These are phyloP conservation scores for Metschnikowia kunwiensis DNA, from an alignment of 805 yeast species.

Conservation along the genomic window DNA sequence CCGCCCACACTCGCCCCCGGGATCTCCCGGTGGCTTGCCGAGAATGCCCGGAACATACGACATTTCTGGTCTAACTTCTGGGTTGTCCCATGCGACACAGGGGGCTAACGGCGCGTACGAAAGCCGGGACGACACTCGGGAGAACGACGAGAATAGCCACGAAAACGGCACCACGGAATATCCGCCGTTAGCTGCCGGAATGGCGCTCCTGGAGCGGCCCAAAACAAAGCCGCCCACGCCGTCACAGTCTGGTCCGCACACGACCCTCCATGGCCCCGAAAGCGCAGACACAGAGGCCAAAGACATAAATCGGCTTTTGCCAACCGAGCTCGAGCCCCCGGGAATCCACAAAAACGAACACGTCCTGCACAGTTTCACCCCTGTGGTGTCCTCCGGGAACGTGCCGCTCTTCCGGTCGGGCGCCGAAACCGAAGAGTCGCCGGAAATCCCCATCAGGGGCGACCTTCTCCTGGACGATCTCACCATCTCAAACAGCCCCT, in stretches of 20 bases:
- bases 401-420: no score
- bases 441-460: constrained; percentile 16
- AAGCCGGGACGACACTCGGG: no score
- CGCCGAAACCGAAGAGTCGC: constrained; percentile 2
- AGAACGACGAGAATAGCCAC: no score
- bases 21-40: constrained; percentile 25
- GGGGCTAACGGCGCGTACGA: no score
- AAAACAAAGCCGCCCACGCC: constrained; percentile 1
- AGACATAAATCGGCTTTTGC: no score
- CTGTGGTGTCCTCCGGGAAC: no score
- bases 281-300: no score
- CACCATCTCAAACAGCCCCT: constrained; percentile 8
- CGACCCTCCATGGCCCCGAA: background rate
- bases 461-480: constrained; percentile 11
- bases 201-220: constrained; percentile 1
- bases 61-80: constrained; percentile 43
- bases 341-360: no score
- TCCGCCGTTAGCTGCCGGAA: background rate
- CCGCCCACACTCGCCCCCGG: background rate
- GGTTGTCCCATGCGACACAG: no score
- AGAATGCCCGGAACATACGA: constrained; percentile 45
- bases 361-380: no score
- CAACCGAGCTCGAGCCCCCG: no score
- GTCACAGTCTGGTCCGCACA: background rate
- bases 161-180: no score